These are phyloP conservation scores for Dalbergia cultrata DNA, from an alignment of 306 rosid genomes.

Conservation along the genomic window DNA sequence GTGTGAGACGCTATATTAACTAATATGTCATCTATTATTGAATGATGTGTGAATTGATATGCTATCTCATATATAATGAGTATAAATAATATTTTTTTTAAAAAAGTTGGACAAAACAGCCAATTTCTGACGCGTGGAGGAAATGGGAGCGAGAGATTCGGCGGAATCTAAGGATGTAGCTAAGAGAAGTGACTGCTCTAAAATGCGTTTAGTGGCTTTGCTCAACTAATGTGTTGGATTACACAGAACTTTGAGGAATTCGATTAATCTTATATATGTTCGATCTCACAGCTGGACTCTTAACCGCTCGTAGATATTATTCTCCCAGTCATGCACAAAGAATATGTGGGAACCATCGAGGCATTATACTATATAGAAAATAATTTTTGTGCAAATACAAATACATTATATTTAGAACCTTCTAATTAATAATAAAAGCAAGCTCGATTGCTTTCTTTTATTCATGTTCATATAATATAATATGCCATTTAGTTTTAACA, in stretches of 20 bases:
- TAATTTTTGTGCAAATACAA: too few relatives aligned
- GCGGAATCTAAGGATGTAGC: conserved; percentile 50
- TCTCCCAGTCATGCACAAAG: conserved; percentile 27
- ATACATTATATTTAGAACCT: too few relatives aligned
- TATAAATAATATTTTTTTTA: too few relatives aligned
- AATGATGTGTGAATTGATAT: too few relatives aligned
- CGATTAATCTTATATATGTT: conserved; percentile 44
- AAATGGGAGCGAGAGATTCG: conserved; percentile 51
- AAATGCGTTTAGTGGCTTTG: conserved; percentile 40
- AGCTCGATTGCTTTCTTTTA: too few relatives aligned
- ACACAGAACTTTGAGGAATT: conserved; percentile 31
- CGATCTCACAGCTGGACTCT: conserved; percentile 60
- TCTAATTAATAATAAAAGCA: too few relatives aligned
- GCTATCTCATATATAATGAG: too few relatives aligned
- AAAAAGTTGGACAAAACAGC: not conserved
- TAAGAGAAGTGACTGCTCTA: conserved; percentile 40
- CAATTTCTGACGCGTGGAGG: conserved; percentile 57
- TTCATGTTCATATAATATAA: not conserved
- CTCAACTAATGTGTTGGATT: conserved; percentile 49
- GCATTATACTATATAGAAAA: too few relatives aligned
- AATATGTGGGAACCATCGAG: not conserved
- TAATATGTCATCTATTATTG: too few relatives aligned
- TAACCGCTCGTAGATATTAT: conserved; percentile 38
- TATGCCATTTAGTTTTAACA: too few relatives aligned
- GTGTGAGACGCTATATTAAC: too few relatives aligned